These are phyloP conservation scores for Cucurbitaria berberidis DNA, from an alignment of 2,329 filamentous ascomycete species.

Conservation along the genomic window DNA sequence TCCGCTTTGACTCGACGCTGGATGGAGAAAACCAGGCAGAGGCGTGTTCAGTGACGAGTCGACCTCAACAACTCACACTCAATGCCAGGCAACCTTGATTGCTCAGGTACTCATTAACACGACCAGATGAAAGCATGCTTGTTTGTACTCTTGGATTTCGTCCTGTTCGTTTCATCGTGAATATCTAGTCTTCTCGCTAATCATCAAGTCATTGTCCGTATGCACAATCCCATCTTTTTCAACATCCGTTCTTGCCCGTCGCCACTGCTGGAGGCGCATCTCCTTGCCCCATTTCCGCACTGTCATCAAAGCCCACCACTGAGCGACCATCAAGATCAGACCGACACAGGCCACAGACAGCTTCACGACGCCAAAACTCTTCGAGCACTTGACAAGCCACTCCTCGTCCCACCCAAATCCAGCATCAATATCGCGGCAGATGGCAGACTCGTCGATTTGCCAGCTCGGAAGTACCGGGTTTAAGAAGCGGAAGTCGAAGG, in stretches of 20 bases:
- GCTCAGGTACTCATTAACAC: background rate
- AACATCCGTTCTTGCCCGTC: slow-evolving; percentile 8
- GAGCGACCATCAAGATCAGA: slow-evolving; percentile 36
- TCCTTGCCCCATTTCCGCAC: slow-evolving; percentile 38
- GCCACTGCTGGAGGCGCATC: slow-evolving; percentile 3
- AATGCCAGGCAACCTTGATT: background rate
- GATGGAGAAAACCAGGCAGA: background rate
- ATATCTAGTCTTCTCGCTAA: slow-evolving; percentile 12
- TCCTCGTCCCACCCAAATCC: slow-evolving; percentile 37
- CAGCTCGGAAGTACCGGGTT: slow-evolving; percentile 31
- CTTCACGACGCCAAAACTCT: slow-evolving; percentile 31
- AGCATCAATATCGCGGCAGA: slow-evolving; percentile 37
- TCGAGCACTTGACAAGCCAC: slow-evolving; percentile 38
- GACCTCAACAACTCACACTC: background rate
- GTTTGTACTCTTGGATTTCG: background rate
- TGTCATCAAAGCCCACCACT: slow-evolving; percentile 43
- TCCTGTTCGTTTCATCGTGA: background rate
- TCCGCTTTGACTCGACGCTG: slow-evolving; percentile 9
- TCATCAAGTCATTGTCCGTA: slow-evolving; percentile 1
- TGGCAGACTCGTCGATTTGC: slow-evolving; percentile 26
- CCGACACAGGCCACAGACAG: slow-evolving; percentile 28
- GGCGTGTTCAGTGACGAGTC: slow-evolving; percentile 1
- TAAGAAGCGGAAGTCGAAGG: slow-evolving; percentile 22
- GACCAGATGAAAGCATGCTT: too few relatives aligned
- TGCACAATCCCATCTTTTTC: slow-evolving; percentile 20